Base-by-base conservation (phyloP, 768 basidiomycete genomes). In the Tephrocybe rancida region DNA sequence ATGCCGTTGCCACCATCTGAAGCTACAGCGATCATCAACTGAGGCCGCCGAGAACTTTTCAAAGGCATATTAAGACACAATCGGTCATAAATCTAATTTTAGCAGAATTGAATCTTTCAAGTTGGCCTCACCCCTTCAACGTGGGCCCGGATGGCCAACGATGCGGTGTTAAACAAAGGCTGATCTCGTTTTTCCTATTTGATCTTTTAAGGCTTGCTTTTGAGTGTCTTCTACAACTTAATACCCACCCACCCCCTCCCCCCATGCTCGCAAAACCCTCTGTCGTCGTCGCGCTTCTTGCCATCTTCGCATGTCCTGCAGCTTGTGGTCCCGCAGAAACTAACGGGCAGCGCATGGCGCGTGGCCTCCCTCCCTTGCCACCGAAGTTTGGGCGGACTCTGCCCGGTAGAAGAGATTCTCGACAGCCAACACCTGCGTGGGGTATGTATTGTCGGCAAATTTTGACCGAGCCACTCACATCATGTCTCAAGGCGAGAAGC, bases 321-420 rank as follows among this genome's bases (percentile, higher is more conserved):
- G 44, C 48, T 16, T 57, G 56, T 38, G 57, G 56, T n/a, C 57
- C 69, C 24, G 37, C 57, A 14, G 71, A 70, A 56, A 76, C 76
- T 10, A 79, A 78, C 56, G 74, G 65, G 18, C 69, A 78, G 54
- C 70, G 79, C 38, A 60, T 80, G 52, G 76, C 78, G 29, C 71
- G 75, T 44, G 77, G 77, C 9, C 67, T 79, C n/a, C 72, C 75
- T 27, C 73, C 75, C 2, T 64, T 68, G 24, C 71, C 70, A 9
- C 75, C 70, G 19, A 67, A 63, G 38, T 74, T 74, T 49, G 64
- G 61, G 35, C 67, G 69, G 16, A 61, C 29, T 34, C 50, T 68
- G 5, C 73, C 72, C 0, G 71, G 71, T 18, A 52, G 42, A 42
- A 43, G 58, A 35, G 34, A 58, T 21, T 38, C 44, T 9, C 54